Percentiles rank a stretch among this genome's conserved stretches.
Conservation (phyloP, 768 basidiomycete genomes). For the Podaxis sp. region DNA sequence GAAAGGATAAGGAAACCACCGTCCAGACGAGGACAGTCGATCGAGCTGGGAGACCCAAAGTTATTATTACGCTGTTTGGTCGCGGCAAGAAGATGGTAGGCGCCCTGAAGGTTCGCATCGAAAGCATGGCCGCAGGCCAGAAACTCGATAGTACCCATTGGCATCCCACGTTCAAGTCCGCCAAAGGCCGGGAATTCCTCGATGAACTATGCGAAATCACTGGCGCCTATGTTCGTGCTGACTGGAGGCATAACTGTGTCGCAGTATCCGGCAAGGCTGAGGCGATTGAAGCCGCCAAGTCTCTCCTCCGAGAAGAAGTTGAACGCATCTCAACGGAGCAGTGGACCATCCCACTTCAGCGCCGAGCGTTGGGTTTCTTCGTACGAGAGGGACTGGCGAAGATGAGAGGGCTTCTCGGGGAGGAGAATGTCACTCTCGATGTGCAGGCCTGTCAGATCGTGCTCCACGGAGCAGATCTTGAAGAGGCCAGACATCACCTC, state of each 20-base stretch:
- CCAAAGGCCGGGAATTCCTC: constrained; percentile 33
- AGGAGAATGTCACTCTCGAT: constrained; percentile 49
- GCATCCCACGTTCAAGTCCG: constrained; percentile 41
- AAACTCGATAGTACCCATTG: constrained; percentile 43
- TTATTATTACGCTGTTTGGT: constrained; percentile 46
- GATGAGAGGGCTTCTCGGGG: constrained; percentile 52
- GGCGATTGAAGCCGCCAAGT: constrained; percentile 39
- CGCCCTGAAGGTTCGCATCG: constrained; percentile 57
- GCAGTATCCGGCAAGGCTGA: constrained; percentile 43
- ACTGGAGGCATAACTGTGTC: constrained; percentile 43
- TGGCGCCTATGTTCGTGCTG: constrained; percentile 41
- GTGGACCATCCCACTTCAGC: constrained; percentile 35
- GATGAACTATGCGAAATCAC: constrained; percentile 30
- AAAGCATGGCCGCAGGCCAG: constrained; percentile 50
- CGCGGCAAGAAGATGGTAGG: constrained; percentile 53
- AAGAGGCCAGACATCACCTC: constrained; percentile 50
- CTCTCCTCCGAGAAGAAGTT: constrained; percentile 46
- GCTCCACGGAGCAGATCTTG: constrained; percentile 54
- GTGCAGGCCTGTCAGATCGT: constrained; percentile 32
- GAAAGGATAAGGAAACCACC: constrained; percentile 25
- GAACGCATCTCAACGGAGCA: constrained; percentile 44
- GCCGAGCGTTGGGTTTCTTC: constrained; percentile 46
- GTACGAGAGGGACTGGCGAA: constrained; percentile 45
- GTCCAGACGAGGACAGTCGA: constrained; percentile 27
- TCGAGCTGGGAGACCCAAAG: constrained; percentile 22